Conservation (phyloP, 352 stramenopile species). For the Globisporangium splendens region DNA sequence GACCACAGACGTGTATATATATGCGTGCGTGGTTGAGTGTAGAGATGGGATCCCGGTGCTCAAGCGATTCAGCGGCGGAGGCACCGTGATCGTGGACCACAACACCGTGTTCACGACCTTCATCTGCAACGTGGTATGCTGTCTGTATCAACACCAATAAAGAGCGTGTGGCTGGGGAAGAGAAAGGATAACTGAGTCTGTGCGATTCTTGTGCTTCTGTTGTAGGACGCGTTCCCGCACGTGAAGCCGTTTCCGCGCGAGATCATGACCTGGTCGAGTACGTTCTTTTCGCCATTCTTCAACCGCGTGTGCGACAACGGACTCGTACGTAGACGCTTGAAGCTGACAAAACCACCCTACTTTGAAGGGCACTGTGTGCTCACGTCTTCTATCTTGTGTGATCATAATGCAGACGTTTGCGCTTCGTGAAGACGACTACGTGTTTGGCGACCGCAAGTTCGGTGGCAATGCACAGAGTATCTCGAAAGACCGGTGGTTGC, state of each 20-base stretch:
- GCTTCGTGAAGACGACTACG: conserved; percentile 95
- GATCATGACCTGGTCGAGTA: conserved; percentile 92
- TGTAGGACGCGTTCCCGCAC: conserved; percentile 60
- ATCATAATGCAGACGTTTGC: conserved; percentile 63
- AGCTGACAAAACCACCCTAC: background rate
- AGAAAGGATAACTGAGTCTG: too few relatives aligned
- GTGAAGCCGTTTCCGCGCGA: conserved; percentile 85
- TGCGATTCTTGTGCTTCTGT: background rate
- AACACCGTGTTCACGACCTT: conserved; percentile 92
- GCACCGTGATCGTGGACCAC: conserved; percentile 96
- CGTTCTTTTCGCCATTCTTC: conserved; percentile 82
- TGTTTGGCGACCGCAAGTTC: conserved; percentile 94
- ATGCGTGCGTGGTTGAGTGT: too few relatives aligned
- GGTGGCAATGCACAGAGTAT: conserved; percentile 97
- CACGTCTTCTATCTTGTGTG: background rate
- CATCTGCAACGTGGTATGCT: conserved; percentile 78
- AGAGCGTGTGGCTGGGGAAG: too few relatives aligned
- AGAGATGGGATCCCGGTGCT: conserved; percentile 86
- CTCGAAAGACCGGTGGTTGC: conserved; percentile 91
- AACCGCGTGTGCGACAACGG: conserved; percentile 33
- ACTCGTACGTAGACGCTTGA: conserved; percentile 13
- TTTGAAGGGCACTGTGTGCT: background rate
- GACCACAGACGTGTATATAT: background rate
- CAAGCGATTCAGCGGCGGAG: conserved; percentile 95
- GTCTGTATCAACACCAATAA: too few relatives aligned